Evolutionary conservation across 805 yeast species (phyloP), one percentile per base, ranked within the genome.

Genomic region (Torulaspora delbrueckii): DNA sequence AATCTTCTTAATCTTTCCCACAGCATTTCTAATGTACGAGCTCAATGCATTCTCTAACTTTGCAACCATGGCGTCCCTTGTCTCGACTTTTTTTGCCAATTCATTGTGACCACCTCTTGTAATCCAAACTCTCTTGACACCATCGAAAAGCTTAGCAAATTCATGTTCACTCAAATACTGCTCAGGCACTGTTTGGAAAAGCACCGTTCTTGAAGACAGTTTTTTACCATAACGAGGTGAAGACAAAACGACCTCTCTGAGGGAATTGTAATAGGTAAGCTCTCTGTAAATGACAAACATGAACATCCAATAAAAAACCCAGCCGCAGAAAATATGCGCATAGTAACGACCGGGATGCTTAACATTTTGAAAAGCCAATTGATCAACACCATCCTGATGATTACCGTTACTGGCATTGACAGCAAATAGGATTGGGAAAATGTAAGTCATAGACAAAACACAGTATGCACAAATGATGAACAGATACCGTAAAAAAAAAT

Each of bases 151-250:
- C 60, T 82, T 82, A 56, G 77, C 72, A 49, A 91, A 78, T 56
- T 86, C 88, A 45, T 75, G 72, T 60, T 84, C 95, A 60, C 80
- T 81, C 47, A 87, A 70, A 57, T 79, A 78, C 47, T 81, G 77
- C 46, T 82, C 78, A 8, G 97, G 93, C 5, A 89, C 91, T 7
- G 86, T 78, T 67, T 86, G 95, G 65, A 90, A 81, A 41, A 91
- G 72, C 1, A 91, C 87, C 1, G 91, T 84, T 63, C 96, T 79
- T 9, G 91, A 83, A 12, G 91, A 76, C 30, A 86, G 65, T 55
- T 79, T 81, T 48, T 76, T 74, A 34, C 95, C 85, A 62, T 87
- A 87, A 50, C 80, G 75, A 14, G 96, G 96, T 8, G 95, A 78
- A 1, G 96, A 75, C 46, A 88, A 69, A 2, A 81, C 86, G 8